Evolutionary conservation across 2,329 filamentous ascomycete genomes (phyloP).

Genomic region (Epichloe aotearoae): DNA sequence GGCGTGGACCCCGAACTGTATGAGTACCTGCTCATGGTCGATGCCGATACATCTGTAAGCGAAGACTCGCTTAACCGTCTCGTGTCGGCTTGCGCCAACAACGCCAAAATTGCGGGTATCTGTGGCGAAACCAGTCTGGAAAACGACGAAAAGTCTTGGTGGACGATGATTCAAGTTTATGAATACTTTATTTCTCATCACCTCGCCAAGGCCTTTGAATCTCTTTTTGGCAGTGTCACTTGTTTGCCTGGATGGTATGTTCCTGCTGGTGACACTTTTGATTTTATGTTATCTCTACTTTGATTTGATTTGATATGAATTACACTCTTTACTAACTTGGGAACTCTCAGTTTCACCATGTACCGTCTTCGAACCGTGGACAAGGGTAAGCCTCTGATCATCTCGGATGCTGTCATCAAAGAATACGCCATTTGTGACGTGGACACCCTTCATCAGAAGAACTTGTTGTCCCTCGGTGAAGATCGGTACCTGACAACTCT

Average conservation of each 20-base stretch:
- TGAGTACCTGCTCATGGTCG: slow-evolving; percentile 93
- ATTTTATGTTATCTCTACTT: background rate
- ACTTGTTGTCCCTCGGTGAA: slow-evolving; percentile 82
- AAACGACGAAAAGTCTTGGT: slow-evolving; percentile 91
- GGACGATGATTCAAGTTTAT: slow-evolving; percentile 99
- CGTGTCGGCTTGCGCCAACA: slow-evolving; percentile 83
- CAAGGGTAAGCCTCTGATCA: slow-evolving; percentile 86
- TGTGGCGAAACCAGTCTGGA: slow-evolving; percentile 94
- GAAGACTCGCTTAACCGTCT: slow-evolving; percentile 88
- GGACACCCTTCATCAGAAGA: slow-evolving; percentile 95
- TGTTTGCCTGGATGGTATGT: slow-evolving; percentile 98
- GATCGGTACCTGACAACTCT: slow-evolving; percentile 94
- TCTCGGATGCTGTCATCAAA: slow-evolving; percentile 72
- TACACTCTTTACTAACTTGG: slow-evolving; percentile 21
- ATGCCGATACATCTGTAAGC: slow-evolving; percentile 88
- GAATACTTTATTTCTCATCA: slow-evolving; percentile 99
- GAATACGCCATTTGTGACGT: slow-evolving; percentile 85
- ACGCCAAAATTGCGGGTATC: slow-evolving; percentile 92
- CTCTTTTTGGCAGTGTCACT: slow-evolving; percentile 91
- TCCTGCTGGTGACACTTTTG: background rate
- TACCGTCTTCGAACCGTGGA: slow-evolving; percentile 91
- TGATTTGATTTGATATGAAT: background rate
- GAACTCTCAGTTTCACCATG: slow-evolving; percentile 78
- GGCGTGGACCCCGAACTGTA: slow-evolving; percentile 95
- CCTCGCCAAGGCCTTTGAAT: slow-evolving; percentile 92